Evolutionary conservation across 192 early-diverging fungal genomes (phyloP), one percentile per base, ranked within the genome.

Genomic region (Funneliformis geosporum): DNA sequence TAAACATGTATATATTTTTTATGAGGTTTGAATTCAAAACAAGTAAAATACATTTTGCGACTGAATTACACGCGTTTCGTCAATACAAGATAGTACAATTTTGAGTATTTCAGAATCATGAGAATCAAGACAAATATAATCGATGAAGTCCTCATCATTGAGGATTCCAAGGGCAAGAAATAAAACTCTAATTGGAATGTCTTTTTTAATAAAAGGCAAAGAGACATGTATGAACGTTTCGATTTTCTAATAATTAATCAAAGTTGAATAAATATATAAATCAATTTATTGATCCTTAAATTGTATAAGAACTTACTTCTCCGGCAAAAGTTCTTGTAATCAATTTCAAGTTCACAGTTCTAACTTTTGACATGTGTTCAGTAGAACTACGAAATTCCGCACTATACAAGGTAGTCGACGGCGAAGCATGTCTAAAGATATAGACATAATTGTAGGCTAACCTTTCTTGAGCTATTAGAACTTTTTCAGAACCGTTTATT

Each of bases 401-500:
- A 5, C 92, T 93, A 83, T 90, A 97, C 9, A 89, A 86, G 75
- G 93, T 90, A 25, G 92, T 88, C 75, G 93, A 90, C 67, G 95
- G 93, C 78, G 88, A 84, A n/a, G 88, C 88, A 81, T 96, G 96
- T 39, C 87, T 84, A 81, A 99, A 99, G 12, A 98, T 96, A 77
- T 95, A 98, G n/a, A 98, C 95, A 14, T 93, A 93, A 84, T 99
- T 99, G 46, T 95, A 91, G 0, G 96, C 96, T 90, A 99, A 96
- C 61, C 98, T 92, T 88, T 99, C 98, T 88, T 99, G 98, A 25
- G 97, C 97, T 85, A 99, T 99, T 77, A 99, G 87, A 7, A 99
- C 95, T 85, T 99, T 99, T 84, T 99, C 98, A 8, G 96, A 97
- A 16, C 98, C 98, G 86, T 99, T 99, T 85, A 99, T 97, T 47